These are phyloP conservation scores for Rhodotorula sp. DNA, from an alignment of 1,284 basidiomycete species.

Conservation along the genomic window DNA sequence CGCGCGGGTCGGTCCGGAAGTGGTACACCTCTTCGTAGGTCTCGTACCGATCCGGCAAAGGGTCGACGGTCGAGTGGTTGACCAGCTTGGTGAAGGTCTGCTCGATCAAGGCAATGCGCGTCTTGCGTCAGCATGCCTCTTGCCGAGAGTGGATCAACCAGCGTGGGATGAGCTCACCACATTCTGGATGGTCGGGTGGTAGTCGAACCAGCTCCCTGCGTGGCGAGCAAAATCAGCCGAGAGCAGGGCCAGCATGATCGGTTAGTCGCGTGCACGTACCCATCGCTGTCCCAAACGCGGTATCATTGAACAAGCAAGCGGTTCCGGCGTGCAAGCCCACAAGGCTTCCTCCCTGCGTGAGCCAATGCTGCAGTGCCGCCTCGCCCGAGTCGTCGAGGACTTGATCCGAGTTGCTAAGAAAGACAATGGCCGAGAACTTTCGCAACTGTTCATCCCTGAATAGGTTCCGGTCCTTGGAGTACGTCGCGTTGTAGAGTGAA, in stretches of 20 bases:
- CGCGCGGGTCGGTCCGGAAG: slow-evolving; percentile 34
- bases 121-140: background rate
- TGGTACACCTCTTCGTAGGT: slow-evolving; percentile 36
- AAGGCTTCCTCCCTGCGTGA: slow-evolving; percentile 21
- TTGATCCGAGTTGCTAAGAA: slow-evolving; percentile 30
- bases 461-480: slow-evolving; percentile 21
- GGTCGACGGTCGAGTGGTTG: slow-evolving; percentile 29
- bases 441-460: slow-evolving; percentile 19
- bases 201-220: slow-evolving; percentile 28
- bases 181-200: slow-evolving; percentile 30
- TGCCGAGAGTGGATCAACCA: too few relatives aligned
- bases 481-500: slow-evolving; percentile 20
- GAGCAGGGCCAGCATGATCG: background rate
- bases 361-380: slow-evolving; percentile 29
- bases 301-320: slow-evolving; percentile 37
- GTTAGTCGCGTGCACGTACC: background rate
- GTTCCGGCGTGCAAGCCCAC: slow-evolving; percentile 35
- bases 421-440: slow-evolving; percentile 31
- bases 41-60: slow-evolving; percentile 33
- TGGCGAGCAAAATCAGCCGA: background rate
- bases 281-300: slow-evolving; percentile 32
- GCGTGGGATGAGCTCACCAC: slow-evolving; percentile 9
- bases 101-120: background rate
- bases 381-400: slow-evolving; percentile 19
- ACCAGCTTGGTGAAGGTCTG: slow-evolving; percentile 35